phyloP scores from a whole-genome alignment of 257 asterid genomes.

The Cinchona pubescens region DNA sequence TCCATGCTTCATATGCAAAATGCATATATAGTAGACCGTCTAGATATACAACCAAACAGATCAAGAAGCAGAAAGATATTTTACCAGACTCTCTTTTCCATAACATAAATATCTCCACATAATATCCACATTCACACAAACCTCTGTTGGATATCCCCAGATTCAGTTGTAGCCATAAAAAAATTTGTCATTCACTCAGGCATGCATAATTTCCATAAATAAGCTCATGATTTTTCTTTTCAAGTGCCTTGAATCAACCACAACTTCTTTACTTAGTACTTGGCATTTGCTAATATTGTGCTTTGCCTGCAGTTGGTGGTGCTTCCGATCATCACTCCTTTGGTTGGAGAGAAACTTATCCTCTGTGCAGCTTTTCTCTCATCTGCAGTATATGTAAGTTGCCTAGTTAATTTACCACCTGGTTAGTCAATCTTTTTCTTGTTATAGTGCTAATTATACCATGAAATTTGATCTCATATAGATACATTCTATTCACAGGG shows the following conservation, averaged over 20 bases:
- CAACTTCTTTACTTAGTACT: background rate
- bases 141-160: no score
- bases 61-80: background rate
- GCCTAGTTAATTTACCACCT: background rate
- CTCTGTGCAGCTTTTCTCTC: conserved; percentile 73
- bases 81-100: background rate
- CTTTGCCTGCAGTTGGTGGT: conserved; percentile 59
- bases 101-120: background rate
- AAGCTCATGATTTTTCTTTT: background rate
- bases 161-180: background rate
- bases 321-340: conserved; percentile 75
- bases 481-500: conserved; percentile 46
- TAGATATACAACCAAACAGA: background rate
- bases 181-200: background rate
- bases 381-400: conserved; percentile 71
- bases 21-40: background rate
- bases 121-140: no score
- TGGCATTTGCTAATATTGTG: conserved; percentile 10
- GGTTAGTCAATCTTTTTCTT: background rate
- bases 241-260: background rate
- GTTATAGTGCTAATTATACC: background rate
- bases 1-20: background rate
- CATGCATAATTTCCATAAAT: background rate
- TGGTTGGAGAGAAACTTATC: conserved; percentile 76
- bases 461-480: conserved; percentile 18